Base-by-base conservation (phyloP, 352 stramenopile species). In the Phytophthora fragariae region DNA sequence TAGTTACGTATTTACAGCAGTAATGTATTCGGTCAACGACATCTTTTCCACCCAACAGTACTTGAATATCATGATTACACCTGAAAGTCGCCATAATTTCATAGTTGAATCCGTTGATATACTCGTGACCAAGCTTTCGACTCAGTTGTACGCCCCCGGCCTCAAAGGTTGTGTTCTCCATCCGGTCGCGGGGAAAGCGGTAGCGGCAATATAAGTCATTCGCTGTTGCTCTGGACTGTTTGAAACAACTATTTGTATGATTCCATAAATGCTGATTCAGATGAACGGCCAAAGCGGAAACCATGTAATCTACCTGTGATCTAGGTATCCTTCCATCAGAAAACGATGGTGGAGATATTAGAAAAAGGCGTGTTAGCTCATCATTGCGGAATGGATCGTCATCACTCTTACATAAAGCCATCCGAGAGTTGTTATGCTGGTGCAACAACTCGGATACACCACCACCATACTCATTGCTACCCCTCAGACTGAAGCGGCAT, bases 1-100 rank as follows among this genome's bases (percentile, higher is more conserved):
- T 62, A 11, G 63, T 64, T 2, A 70, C 44, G 15, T 68, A 70
- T 21, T 70, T 70, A 19, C 49, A 52, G 27, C 63, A 70, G 11
- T 64, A 70, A 11, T 54, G n/a, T 21, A 70, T 70, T 24, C 54
- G 10, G 29, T 64, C 63, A 1, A 24, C 12, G 1, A 53, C 14
- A 54, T 64, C 63, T 2, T 12, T 54, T 19, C 63, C 63, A 14
- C 63, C 63, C 37, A 68, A 8, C 44, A 68, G 17, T 21, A 29
- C 41, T 54, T 68, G 11, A 35, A 54, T 41, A 17, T 41, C 39
- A 10, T 60, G 50, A 3, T 46, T 63, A n/a, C 49, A 68, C 11
- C 53, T 60, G 8, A 68, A 68, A 8, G 61, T 54, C 6, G 50
- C 50, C 61, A 68, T 68, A 10, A 68, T 59, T 4, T 41, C 35